phyloP scores from a whole-genome alignment of 108 stramenopile genomes.

The Cyclotella choctawhatcheeana region DNA sequence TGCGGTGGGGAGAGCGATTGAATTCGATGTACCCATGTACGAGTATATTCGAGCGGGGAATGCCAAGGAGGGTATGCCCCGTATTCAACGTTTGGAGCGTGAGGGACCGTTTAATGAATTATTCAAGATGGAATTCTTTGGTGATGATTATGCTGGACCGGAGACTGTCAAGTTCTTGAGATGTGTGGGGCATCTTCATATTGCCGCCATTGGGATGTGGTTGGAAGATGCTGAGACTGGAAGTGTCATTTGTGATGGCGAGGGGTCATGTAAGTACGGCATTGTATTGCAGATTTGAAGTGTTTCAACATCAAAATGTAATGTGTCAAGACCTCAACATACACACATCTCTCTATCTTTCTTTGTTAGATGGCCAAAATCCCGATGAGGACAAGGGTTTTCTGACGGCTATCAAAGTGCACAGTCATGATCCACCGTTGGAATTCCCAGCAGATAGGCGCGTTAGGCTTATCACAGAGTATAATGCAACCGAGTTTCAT shows the following conservation, averaged over 20 bases:
- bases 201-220: conserved; percentile 27
- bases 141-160: conserved; percentile 5
- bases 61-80: neutral
- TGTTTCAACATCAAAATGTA: too few relatives aligned
- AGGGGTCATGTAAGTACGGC: neutral
- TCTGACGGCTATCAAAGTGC: conserved; percentile 14
- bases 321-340: too few relatives aligned
- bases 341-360: too few relatives aligned
- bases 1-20: neutral
- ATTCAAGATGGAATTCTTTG: conserved; percentile 24
- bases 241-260: conserved; percentile 9
- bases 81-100: conserved; percentile 18
- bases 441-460: conserved; percentile 13
- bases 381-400: conserved; percentile 17
- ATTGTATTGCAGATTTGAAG: too few relatives aligned
- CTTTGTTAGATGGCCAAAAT: conserved; percentile 8
- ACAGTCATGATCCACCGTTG: conserved; percentile 10
- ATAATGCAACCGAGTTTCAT: conserved; percentile 26
- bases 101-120: conserved; percentile 25
- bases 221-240: conserved; percentile 26
- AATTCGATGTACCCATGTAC: conserved; percentile 21
- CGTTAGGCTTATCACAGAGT: conserved; percentile 25
- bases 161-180: neutral
- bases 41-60: conserved; percentile 11
- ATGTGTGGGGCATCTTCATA: conserved; percentile 24